Base-by-base conservation (phyloP, 1,139 yeast genomes). In the Zygoascus sp. region DNA sequence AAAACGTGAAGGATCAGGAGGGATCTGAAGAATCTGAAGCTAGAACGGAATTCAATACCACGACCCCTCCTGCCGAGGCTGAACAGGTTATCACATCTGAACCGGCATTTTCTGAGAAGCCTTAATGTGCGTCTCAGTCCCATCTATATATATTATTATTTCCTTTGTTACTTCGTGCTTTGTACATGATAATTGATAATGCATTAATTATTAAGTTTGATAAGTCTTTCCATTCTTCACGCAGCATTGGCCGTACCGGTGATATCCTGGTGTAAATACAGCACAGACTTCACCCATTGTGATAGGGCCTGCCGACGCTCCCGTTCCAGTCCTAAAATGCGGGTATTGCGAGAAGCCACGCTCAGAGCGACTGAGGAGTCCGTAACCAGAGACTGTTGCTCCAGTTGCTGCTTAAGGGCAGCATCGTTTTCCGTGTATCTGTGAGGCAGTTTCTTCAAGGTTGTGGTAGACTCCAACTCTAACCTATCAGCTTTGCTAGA, bases 351-450 rank as follows among this genome's bases (percentile, higher is more conserved):
- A 3, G 39, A 34, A 5, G 47, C 34, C 2, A 20, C 38, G n/a
- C 25, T 23, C 34, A 37, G 16, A 15, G 36, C 50, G 9, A 38
- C 47, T 11, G 47, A 32, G 7, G 52, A 40, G 36, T 46, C 40
- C 17, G 48, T 43, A 9, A 52, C 50, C 25, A 53, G 30, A 5
- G 52, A 44, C 27, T 51, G 50, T 47, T 52, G 55, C 39, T 53
- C 55, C 5, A 40, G 32, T 32, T 49, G 48, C 38, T 51, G 47
- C 40, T 45, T 25, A 25, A 47, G 51, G n/a, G 50, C 53, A n/a
- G 47, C 44, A 15, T 40, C 44, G 23, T 50, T 50, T 2, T 46
- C 50, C 8, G 44, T 32, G 23, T 50, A 53, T 23, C 56, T 23
- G 15, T 28, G 39, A 3, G 56, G 56, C 6, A 52, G 44, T n/a